Percentiles rank a stretch among this genome's conserved stretches.
Evolutionary conservation across 306 rosid species (phyloP).

Genomic region (Myrica gale): DNA sequence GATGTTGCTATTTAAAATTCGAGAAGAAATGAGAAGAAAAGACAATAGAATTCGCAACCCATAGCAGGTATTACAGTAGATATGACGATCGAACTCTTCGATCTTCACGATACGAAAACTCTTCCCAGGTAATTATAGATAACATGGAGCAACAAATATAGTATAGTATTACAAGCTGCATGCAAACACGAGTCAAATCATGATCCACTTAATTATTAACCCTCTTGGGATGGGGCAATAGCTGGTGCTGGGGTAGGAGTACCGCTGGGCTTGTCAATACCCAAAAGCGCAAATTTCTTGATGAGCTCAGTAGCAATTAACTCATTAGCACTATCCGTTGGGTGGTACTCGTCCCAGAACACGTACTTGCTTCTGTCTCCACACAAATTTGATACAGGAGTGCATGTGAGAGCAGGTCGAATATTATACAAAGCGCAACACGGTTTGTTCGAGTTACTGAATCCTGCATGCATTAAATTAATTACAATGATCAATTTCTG

Average conservation of each 20-base stretch:
- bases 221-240: slow-evolving; percentile 56
- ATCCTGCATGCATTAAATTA: slow-evolving; percentile 48
- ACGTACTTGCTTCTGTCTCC: slow-evolving; percentile 89
- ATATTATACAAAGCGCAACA: slow-evolving; percentile 89
- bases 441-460: slow-evolving; percentile 65
- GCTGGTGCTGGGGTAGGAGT: slow-evolving; percentile 33
- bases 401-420: slow-evolving; percentile 80
- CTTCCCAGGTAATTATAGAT: too few relatives aligned
- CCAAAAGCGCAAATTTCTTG: slow-evolving; percentile 60
- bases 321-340: slow-evolving; percentile 78
- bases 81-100: too few relatives aligned
- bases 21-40: too few relatives aligned
- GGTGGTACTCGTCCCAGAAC: slow-evolving; percentile 98
- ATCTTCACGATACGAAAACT: too few relatives aligned
- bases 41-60: too few relatives aligned
- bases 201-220: too few relatives aligned
- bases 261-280: slow-evolving; percentile 24
- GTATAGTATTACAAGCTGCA: too few relatives aligned
- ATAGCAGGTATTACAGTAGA: too few relatives aligned
- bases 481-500: neutral
- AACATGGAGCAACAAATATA: too few relatives aligned
- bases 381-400: slow-evolving; percentile 80
- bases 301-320: slow-evolving; percentile 78
- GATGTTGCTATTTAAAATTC: too few relatives aligned
- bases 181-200: too few relatives aligned